Percentiles rank a stretch among this genome's conserved stretches.
These are phyloP conservation scores for Coemansia sp. DNA, from an alignment of 192 early-diverging fungal genomes.

Conservation along the genomic window DNA sequence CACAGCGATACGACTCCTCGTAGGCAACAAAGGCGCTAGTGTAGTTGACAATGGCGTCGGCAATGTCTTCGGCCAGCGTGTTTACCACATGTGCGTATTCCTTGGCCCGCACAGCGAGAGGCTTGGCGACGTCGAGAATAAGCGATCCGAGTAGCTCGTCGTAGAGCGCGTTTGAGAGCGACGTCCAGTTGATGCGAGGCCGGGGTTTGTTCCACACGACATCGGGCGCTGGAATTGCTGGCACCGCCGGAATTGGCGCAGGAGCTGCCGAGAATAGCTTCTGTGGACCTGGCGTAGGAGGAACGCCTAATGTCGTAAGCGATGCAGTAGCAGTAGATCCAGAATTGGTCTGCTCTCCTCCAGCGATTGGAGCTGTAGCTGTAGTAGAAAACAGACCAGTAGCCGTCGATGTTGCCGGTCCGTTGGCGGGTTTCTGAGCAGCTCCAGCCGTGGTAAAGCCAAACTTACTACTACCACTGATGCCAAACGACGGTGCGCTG, in stretches of 20 bases:
- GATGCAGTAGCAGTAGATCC: neutral
- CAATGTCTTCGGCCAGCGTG: slow-evolving; percentile 30
- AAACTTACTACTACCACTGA: neutral
- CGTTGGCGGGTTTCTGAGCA: neutral
- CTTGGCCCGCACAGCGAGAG: slow-evolving; percentile 6
- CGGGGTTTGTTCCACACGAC: slow-evolving; percentile 51
- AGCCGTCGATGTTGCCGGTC: neutral
- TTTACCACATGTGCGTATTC: slow-evolving; percentile 11
- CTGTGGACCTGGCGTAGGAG: neutral
- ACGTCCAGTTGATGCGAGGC: slow-evolving; percentile 47
- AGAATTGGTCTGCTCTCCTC: neutral
- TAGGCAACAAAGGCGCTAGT: slow-evolving; percentile 44
- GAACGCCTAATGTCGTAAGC: neutral
- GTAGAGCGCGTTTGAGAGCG: slow-evolving; percentile 40
- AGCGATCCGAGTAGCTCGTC: slow-evolving; percentile 36
- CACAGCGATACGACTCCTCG: slow-evolving; percentile 38
- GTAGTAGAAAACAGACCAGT: neutral
- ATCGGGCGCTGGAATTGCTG: neutral
- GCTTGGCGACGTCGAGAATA: slow-evolving; percentile 15
- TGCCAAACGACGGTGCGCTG: neutral
- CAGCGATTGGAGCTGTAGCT: neutral
- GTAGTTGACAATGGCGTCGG: slow-evolving; percentile 38
- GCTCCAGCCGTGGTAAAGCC: neutral
- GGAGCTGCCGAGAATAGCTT: neutral
- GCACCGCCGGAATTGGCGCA: slow-evolving; percentile 6